A percentile compares a stretch with the other conserved stretches of the same genome.
Conservation (phyloP, 73 alveolate species). For the Tetrahymena borealis region DNA sequence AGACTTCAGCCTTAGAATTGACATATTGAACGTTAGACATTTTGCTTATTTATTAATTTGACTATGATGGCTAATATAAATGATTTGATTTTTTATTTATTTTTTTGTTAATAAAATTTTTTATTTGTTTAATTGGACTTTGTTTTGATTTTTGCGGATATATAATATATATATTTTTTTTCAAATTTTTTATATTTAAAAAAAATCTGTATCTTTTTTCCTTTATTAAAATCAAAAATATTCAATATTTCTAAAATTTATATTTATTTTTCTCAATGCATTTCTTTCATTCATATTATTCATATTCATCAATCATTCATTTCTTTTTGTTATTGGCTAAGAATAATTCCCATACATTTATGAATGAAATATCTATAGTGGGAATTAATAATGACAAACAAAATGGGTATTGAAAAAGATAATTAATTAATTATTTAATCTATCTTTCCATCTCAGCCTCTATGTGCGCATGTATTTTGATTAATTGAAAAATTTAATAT, state of each 20-base stretch:
- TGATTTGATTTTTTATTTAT: neutral
- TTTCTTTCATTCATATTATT: neutral
- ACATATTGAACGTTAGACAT: slow-evolving; percentile 81
- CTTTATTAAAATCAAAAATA: neutral
- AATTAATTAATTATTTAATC: too few species aligned
- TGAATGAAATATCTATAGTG: too few species aligned
- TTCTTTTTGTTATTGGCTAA: neutral
- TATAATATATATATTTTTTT: neutral
- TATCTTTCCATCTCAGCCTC: too few species aligned
- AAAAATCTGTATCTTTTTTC: neutral
- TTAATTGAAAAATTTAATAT: too few species aligned
- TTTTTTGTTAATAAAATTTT: neutral
- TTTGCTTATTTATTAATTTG: slow-evolving; percentile 23
- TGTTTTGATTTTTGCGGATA: neutral
- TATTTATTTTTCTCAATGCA: neutral
- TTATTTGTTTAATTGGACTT: neutral
- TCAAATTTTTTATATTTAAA: neutral
- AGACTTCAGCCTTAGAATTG: slow-evolving; percentile 87
- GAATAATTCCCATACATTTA: too few species aligned
- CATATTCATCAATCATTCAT: neutral
- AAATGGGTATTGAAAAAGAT: too few species aligned
- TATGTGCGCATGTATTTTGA: too few species aligned
- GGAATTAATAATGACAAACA: too few species aligned
- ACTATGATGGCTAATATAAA: slow-evolving; percentile 3
- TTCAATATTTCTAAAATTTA: neutral